Conservation (phyloP, 177 flowering plant species). For the Vitis hybrid region DNA sequence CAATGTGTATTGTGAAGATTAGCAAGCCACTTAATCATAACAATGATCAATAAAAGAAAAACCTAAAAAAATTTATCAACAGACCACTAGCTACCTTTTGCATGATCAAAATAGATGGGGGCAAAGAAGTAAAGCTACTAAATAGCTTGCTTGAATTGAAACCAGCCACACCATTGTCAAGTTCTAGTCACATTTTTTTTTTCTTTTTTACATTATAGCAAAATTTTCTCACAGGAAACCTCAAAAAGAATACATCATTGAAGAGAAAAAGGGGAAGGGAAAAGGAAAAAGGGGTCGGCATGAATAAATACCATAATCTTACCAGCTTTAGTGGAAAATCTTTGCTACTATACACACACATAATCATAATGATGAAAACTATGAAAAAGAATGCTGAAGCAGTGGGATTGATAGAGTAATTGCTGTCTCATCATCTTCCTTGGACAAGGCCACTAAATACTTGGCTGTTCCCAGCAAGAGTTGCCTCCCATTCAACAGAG, state of each 20-base stretch:
- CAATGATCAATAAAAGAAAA: too few relatives aligned
- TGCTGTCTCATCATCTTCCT: conserved; percentile 56
- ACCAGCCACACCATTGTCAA: background rate
- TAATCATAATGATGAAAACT: background rate
- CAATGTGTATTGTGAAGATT: too few relatives aligned
- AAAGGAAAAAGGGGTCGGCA: background rate
- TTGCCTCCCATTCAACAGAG: conserved; percentile 97
- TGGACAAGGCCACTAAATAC: conserved; percentile 97
- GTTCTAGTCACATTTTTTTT: background rate
- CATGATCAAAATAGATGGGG: too few relatives aligned
- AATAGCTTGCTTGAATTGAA: background rate
- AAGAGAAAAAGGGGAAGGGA: background rate
- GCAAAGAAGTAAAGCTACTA: background rate
- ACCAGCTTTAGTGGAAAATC: conserved; percentile 2
- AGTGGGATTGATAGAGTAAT: background rate
- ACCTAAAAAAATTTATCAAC: too few relatives aligned
- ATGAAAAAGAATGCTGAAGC: background rate
- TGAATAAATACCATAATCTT: background rate
- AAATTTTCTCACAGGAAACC: conserved; percentile 17
- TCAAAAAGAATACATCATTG: conserved; percentile 15
- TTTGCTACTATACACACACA: conserved; percentile 29
- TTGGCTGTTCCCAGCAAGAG: conserved; percentile 97
- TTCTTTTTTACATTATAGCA: background rate
- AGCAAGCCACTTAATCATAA: too few relatives aligned
- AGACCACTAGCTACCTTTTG: too few relatives aligned